Base-by-base conservation (phyloP, 2,329 filamentous ascomycete genomes). In the Anisogramma anomala region DNA sequence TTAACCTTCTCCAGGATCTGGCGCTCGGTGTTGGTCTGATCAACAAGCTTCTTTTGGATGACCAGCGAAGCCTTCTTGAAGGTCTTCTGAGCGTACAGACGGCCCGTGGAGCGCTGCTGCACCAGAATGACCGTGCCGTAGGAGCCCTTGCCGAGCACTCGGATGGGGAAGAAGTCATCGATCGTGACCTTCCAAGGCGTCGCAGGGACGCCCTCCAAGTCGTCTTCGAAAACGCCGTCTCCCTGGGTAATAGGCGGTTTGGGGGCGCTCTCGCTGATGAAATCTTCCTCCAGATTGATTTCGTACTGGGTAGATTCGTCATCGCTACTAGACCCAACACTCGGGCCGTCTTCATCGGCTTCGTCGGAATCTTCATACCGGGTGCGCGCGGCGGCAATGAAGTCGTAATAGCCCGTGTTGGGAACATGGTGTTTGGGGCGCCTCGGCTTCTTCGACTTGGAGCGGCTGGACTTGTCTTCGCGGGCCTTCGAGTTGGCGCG, bases 11-110 rank as follows among this genome's bases (percentile, higher is more conserved):
- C 91, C 38, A 98, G 72, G 41, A 98, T 94, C 53, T 82, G 80
- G 36, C 91, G 83, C 66, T 98, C 91, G 2, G 89, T 96, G 70
- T 93, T 94, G 43, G 91, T 96, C 66, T 96, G 91, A 64, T 96
- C 88, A 37, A 98, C 78, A 23, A 96, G 74, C 59, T 88, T 87
- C 71, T 94, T 95, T 64, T 95, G 88, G 28, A 98, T 85, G 1
- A 88, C 86, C 39, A 98, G 68, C 7, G 87, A 94, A 0, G 93
- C 91, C 65, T 98, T 98, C 60, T 89, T 91, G 65, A 98, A 91
- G 63, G 96, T 89, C 68, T 98, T 98, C 66, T 98, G 93, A 1
- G 91, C 93, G 56, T 88, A 98, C 4, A 98, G 74, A 32, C 84
- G 80, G 31, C 91, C 91, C 2, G 88, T 95, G 22, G 77, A 67